Percentiles rank a stretch among this genome's conserved stretches.
These are phyloP conservation scores for Colletotrichum nymphaeae DNA, from an alignment of 2,329 filamentous ascomycete genomes.

Conservation along the genomic window DNA sequence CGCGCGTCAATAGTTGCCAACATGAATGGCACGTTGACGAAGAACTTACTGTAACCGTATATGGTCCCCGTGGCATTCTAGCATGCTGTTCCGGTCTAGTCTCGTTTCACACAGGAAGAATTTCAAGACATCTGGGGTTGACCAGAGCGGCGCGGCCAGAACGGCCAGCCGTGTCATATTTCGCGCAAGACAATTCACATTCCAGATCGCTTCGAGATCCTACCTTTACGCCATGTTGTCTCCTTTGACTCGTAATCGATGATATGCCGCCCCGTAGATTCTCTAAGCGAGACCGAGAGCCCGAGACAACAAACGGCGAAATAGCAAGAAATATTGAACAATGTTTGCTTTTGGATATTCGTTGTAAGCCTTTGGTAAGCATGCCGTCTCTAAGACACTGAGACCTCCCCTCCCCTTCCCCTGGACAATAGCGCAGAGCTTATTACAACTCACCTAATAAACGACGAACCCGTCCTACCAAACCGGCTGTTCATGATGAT, in stretches of 20 bases:
- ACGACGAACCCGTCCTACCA: too few relatives aligned
- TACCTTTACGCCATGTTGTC: conserved; percentile 26
- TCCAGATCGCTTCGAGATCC: conserved; percentile 8
- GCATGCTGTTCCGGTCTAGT: background rate
- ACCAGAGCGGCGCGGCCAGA: background rate
- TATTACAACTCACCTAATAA: background rate
- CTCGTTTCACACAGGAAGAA: background rate
- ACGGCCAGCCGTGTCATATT: background rate
- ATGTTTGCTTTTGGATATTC: background rate
- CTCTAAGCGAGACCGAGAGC: background rate
- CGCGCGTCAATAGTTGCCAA: conserved; percentile 15
- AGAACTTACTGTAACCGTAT: conserved; percentile 1
- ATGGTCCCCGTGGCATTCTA: background rate
- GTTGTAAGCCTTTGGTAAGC: conserved; percentile 18
- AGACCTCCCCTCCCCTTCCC: background rate
- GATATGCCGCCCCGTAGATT: background rate
- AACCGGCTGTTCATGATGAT: background rate
- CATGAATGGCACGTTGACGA: conserved; percentile 3
- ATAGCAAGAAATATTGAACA: background rate
- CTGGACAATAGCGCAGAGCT: background rate
- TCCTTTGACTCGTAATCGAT: conserved; percentile 23
- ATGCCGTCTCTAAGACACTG: background rate
- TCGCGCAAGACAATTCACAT: background rate
- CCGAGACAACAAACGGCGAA: conserved; percentile 29
- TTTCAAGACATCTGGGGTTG: conserved; percentile 25